These are phyloP conservation scores for Euphorbia pulcherrima DNA, from an alignment of 345 rosid genomes.

Conservation along the genomic window DNA sequence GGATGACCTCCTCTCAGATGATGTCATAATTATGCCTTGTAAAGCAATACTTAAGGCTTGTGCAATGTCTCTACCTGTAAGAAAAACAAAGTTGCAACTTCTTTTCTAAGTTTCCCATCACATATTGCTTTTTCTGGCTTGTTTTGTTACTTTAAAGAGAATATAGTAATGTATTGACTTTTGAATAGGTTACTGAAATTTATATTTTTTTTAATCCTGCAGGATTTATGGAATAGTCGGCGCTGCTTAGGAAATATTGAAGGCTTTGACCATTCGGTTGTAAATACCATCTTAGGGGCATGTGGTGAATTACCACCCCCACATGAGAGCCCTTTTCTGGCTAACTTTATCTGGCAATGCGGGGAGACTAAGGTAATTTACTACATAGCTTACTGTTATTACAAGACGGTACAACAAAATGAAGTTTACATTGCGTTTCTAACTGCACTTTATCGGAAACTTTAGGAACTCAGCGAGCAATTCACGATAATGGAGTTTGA, in stretches of 20 bases:
- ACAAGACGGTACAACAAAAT: background rate
- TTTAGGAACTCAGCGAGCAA: conserved; percentile 65
- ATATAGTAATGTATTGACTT: background rate
- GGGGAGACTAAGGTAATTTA: conserved; percentile 66
- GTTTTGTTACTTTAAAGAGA: background rate
- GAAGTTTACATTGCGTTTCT: background rate
- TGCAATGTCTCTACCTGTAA: conserved; percentile 85
- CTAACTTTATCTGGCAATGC: conserved; percentile 81
- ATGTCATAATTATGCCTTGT: conserved; percentile 62
- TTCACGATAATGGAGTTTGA: conserved; percentile 73
- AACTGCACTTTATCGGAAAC: conserved; percentile 5
- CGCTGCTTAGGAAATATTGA: conserved; percentile 60
- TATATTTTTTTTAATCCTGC: background rate
- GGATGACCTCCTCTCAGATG: conserved; percentile 58
- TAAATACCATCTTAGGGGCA: conserved; percentile 72
- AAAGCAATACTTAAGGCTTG: conserved; percentile 76
- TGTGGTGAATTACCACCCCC: conserved; percentile 61
- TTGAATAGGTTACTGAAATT: background rate
- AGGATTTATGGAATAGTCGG: conserved; percentile 90
- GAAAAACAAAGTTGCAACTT: background rate
- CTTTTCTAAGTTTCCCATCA: background rate
- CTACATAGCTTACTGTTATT: background rate
- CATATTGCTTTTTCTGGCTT: background rate
- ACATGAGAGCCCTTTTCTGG: conserved; percentile 65
- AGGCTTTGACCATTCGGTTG: conserved; percentile 83